These are phyloP conservation scores for Nothophytophthora sp. DNA, from an alignment of 352 stramenopile species.

Conservation along the genomic window DNA sequence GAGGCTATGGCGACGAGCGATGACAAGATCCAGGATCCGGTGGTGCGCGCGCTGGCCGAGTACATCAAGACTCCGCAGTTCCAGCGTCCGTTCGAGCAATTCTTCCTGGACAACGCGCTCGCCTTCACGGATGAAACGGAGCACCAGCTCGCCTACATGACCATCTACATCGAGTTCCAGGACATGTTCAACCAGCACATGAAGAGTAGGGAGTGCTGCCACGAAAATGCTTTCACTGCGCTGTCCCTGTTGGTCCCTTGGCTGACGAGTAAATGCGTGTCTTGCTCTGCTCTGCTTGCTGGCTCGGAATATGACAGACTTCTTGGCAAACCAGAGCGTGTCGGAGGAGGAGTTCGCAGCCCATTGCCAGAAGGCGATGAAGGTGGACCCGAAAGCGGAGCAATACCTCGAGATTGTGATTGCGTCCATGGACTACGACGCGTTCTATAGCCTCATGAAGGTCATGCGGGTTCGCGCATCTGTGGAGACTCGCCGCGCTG, in stretches of 20 bases:
- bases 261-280: not conserved
- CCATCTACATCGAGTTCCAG: slow-evolving; percentile 72
- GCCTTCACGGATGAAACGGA: slow-evolving; percentile 64
- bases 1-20: slow-evolving; percentile 19
- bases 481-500: slow-evolving; percentile 34
- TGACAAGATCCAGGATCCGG: slow-evolving; percentile 50
- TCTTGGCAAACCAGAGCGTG: slow-evolving; percentile 45
- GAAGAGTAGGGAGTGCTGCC: slow-evolving; percentile 28
- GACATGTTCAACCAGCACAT: slow-evolving; percentile 75
- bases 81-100: slow-evolving; percentile 74
- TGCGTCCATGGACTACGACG: slow-evolving; percentile 79
- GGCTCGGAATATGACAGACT: slow-evolving; percentile 27
- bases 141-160: slow-evolving; percentile 75
- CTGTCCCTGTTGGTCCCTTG: not conserved
- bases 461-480: slow-evolving; percentile 58
- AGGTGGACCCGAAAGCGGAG: slow-evolving; percentile 55
- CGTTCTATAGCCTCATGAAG: slow-evolving; percentile 77
- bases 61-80: slow-evolving; percentile 64
- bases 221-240: not conserved
- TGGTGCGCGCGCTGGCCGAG: slow-evolving; percentile 57
- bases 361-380: slow-evolving; percentile 54
- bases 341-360: slow-evolving; percentile 62
- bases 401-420: slow-evolving; percentile 79
- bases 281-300: not conserved
- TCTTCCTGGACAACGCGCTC: slow-evolving; percentile 72